Conservation (phyloP, 495 filamentous ascomycete species). For the Friedmanniomyces endolithicus region DNA sequence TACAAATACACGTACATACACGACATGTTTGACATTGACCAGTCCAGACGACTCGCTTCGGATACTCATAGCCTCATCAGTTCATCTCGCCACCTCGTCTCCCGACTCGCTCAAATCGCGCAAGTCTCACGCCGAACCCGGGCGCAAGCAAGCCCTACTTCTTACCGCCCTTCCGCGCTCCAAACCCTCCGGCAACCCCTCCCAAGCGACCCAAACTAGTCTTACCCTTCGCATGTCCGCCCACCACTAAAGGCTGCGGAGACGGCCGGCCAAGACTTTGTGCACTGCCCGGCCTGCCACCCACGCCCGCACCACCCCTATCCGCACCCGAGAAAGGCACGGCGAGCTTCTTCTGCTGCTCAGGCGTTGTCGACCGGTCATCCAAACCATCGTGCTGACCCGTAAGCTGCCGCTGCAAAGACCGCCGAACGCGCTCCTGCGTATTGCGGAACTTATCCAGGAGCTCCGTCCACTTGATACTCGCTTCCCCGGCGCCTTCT, state of each 20-base stretch:
- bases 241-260: not conserved
- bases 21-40: not conserved
- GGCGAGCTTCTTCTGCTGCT: slow-evolving; percentile 18
- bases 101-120: not conserved
- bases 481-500: slow-evolving; percentile 62
- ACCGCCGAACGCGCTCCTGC: slow-evolving; percentile 62
- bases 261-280: slow-evolving; percentile 3
- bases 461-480: slow-evolving; percentile 82
- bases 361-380: slow-evolving; percentile 3
- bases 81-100: not conserved
- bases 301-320: not conserved
- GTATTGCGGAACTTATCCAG: slow-evolving; percentile 90
- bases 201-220: slow-evolving; percentile 20
- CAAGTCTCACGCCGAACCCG: not conserved
- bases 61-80: not conserved
- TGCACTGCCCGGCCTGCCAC: not conserved
- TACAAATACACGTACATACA: not conserved
- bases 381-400: slow-evolving; percentile 14
- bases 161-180: slow-evolving; percentile 10
- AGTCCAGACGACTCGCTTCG: not conserved
- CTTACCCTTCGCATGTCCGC: slow-evolving; percentile 2
- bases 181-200: slow-evolving; percentile 17
- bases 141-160: slow-evolving; percentile 4
- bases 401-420: slow-evolving; percentile 31
- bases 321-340: not conserved